Conservation (phyloP, 164 flowering plant genomes). For the Vitis amurensis region DNA sequence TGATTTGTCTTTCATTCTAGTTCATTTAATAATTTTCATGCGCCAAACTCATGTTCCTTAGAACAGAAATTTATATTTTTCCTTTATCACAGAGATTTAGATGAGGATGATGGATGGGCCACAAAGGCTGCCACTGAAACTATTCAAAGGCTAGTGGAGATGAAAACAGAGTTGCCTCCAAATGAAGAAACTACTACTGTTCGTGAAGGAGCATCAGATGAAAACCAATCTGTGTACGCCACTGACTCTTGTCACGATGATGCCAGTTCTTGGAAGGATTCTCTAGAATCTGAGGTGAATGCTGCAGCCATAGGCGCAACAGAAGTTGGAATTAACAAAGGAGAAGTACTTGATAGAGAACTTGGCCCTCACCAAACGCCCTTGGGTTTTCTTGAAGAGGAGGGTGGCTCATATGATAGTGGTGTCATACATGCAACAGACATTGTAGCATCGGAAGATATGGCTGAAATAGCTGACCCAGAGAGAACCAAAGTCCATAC, state of each 20-base stretch:
- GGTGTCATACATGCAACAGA: background rate
- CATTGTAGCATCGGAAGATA: constrained; percentile 6
- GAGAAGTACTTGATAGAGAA: background rate
- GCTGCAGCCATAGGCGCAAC: background rate
- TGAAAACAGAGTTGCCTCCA: constrained; percentile 8
- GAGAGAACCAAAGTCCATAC: constrained; percentile 2
- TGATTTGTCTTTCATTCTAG: background rate
- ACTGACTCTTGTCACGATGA: constrained; percentile 20
- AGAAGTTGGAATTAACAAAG: constrained; percentile 12
- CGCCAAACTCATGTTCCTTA: too few species aligned
- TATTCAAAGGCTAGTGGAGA: constrained; percentile 42
- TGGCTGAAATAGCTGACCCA: background rate
- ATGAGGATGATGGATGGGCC: constrained; percentile 34
- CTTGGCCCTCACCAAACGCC: background rate
- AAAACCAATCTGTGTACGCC: constrained; percentile 2
- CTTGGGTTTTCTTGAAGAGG: constrained; percentile 4
- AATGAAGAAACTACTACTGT: constrained; percentile 9
- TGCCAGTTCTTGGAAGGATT: constrained; percentile 16
- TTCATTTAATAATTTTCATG: background rate
- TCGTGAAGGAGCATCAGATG: constrained; percentile 9
- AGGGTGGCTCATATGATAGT: constrained; percentile 1
- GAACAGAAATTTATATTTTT: background rate
- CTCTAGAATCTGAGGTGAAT: constrained; percentile 13
- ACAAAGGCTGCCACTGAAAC: constrained; percentile 35
- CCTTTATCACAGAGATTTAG: constrained; percentile 25